Percentiles rank a stretch among this genome's conserved stretches.
phyloP scores from a whole-genome alignment of 768 basidiomycete species.

The Mycena indigotica region DNA sequence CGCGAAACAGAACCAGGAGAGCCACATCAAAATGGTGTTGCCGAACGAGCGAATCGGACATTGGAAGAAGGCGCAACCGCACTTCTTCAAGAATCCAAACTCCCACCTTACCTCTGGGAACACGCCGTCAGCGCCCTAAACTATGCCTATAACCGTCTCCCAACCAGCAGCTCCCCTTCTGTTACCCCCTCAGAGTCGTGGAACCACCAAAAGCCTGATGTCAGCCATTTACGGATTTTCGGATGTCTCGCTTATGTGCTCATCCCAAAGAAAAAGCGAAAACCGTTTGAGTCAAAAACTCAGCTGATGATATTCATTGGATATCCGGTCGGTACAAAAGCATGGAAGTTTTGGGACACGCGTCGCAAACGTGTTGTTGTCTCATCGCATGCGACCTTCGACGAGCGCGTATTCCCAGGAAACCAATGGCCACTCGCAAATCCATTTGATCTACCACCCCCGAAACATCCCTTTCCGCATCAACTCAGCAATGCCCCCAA shows the following conservation, averaged over 20 bases:
- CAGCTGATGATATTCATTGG: constrained; percentile 28
- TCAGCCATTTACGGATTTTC: constrained; percentile 22
- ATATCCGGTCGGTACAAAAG: constrained; percentile 21
- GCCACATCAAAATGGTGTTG: constrained; percentile 39
- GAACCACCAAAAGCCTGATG: constrained; percentile 23
- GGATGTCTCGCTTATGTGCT: constrained; percentile 31
- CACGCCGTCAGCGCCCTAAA: constrained; percentile 21
- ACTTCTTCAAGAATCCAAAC: constrained; percentile 24
- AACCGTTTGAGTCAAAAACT: constrained; percentile 19
- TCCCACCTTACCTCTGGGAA: constrained; percentile 28
- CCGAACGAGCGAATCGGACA: constrained; percentile 35
- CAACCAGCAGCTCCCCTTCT: constrained; percentile 21
- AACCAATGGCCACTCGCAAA: background rate
- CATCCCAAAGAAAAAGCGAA: constrained; percentile 28
- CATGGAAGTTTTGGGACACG: constrained; percentile 30
- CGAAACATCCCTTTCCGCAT: background rate
- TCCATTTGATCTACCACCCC: background rate
- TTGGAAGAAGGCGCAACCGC: constrained; percentile 25
- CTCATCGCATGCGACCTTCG: constrained; percentile 26
- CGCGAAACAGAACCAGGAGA: constrained; percentile 7
- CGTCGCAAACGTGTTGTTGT: constrained; percentile 10
- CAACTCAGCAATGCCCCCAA: background rate
- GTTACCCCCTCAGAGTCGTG: constrained; percentile 26
- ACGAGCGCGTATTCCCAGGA: constrained; percentile 30
- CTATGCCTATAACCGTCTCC: constrained; percentile 28